Evolutionary conservation across 208 protist species (phyloP), one percentile per base, ranked within the genome.

Genomic region (Leishmania tarentolae): DNA sequence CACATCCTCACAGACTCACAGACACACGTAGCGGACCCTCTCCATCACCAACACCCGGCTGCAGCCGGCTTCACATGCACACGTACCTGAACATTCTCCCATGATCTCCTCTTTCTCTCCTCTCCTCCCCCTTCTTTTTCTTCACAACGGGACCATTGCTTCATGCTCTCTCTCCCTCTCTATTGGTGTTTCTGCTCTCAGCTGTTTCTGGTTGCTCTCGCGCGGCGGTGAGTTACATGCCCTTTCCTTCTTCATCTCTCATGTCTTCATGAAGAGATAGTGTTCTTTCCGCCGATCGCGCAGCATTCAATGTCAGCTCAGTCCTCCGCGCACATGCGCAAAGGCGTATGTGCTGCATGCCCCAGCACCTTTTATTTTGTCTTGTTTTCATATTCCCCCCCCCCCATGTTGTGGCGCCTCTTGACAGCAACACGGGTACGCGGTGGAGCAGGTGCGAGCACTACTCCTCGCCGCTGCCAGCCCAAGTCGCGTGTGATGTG

Each of bases 1-100:
- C 46, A 76, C 72, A 61, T n/a, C 59, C 47, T 46, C 72, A 76
- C 46, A 76, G 28, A 47, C 17, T 24, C 52, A 57, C 70, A 42
- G 35, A 42, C 72, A 46, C 52, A 76, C 50, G 31, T 42, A 42
- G 50, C 52, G 31, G 50, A 15, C 17, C 72, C 46, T 42, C 52
- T 61, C 46, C 46, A 44, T n/a, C 72, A 24, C 13, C 1, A 40
- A 15, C 72, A 61, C 52, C 24, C 31, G 15, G 35, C 15, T 21
- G 46, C 31, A 3, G 3, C 46, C 31, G 40, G 72, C 31, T 17
- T 44, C 35, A 57, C 50, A 76, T 42, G 52, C 31, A 46, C 72
- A 61, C 72, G 72, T 50, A 63, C 44, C 44, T 46, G 24, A 28
- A 50, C 68, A 46, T 6, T 44, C 44, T 50, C 37, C n/a, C 72